Evolutionary conservation across 768 basidiomycete genomes (phyloP).

Genomic region (Pisolithus microcarpus): DNA sequence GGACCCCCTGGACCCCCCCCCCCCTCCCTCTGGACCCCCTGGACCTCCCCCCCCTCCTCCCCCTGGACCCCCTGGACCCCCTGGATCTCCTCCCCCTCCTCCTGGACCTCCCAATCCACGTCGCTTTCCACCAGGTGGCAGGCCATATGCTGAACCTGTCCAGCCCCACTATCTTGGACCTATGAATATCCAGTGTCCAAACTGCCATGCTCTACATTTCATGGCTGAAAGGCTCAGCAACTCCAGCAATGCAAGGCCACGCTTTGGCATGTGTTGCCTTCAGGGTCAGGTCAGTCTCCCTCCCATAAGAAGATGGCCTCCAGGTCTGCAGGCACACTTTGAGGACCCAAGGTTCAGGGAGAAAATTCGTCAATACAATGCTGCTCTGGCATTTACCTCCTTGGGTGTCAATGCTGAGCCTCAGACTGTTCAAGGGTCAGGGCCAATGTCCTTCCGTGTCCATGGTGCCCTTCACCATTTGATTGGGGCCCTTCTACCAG

Average conservation of each 20-base stretch:
- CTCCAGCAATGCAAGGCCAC: background rate
- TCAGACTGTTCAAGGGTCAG: constrained; percentile 9
- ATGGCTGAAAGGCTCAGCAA: constrained; percentile 5
- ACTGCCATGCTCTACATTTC: constrained; percentile 18
- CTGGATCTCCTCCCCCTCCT: background rate
- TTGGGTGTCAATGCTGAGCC: constrained; percentile 28
- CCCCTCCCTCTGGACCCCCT: background rate
- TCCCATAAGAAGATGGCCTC: constrained; percentile 8
- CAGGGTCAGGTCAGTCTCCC: constrained; percentile 19
- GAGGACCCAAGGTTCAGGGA: constrained; percentile 17
- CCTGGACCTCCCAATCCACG: background rate
- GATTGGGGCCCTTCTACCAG: constrained; percentile 25
- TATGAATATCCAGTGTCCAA: constrained; percentile 5
- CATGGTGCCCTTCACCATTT: constrained; percentile 30
- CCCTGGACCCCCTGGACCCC: background rate
- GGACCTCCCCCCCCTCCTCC: no score
- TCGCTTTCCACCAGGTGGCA: constrained; percentile 1
- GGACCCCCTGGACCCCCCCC: no score
- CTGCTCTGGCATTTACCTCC: constrained; percentile 35
- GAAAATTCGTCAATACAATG: constrained; percentile 34
- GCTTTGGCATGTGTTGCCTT: constrained; percentile 24
- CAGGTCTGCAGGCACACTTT: constrained; percentile 6
- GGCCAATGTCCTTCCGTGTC: constrained; percentile 16
- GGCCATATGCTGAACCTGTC: constrained; percentile 10
- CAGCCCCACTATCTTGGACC: background rate